phyloP scores from a whole-genome alignment of 2,329 filamentous ascomycete genomes.

The Trichoderma guizhouense region DNA sequence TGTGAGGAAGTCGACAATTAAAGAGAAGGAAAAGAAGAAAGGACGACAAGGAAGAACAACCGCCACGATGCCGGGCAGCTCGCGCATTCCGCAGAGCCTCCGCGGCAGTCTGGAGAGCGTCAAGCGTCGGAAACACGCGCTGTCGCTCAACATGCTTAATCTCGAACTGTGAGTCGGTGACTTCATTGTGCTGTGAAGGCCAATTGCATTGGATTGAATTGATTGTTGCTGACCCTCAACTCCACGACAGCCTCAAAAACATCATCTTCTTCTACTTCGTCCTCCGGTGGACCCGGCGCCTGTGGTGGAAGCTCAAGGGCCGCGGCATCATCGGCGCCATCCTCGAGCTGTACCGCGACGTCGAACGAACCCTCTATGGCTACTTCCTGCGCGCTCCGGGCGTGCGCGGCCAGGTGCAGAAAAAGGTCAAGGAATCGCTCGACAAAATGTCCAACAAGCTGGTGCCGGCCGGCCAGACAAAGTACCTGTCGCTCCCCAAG shows the following conservation, averaged over 20 bases:
- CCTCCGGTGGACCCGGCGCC: constrained; percentile 74
- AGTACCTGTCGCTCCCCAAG: constrained; percentile 74
- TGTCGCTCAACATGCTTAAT: constrained; percentile 59
- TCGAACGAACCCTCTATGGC: constrained; percentile 74
- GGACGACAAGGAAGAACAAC: neutral
- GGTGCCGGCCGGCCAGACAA: constrained; percentile 67
- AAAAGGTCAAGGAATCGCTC: constrained; percentile 77
- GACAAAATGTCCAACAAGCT: constrained; percentile 81
- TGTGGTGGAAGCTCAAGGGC: constrained; percentile 80
- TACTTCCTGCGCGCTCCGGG: constrained; percentile 83
- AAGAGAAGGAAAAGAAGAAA: neutral
- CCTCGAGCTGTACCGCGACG: constrained; percentile 67
- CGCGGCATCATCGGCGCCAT: constrained; percentile 81
- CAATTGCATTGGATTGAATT: neutral
- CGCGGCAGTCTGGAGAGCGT: constrained; percentile 62
- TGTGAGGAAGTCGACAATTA: neutral
- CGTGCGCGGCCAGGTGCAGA: constrained; percentile 79
- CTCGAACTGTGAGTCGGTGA: constrained; percentile 60
- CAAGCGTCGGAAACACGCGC: constrained; percentile 54
- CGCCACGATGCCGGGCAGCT: constrained; percentile 59
- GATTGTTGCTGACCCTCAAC: neutral
- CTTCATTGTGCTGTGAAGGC: neutral
- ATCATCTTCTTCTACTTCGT: constrained; percentile 87
- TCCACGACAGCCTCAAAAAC: constrained; percentile 44
- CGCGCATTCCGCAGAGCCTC: constrained; percentile 68